These are phyloP conservation scores for Pythium sukuiense DNA, from an alignment of 352 stramenopile genomes.

Conservation along the genomic window DNA sequence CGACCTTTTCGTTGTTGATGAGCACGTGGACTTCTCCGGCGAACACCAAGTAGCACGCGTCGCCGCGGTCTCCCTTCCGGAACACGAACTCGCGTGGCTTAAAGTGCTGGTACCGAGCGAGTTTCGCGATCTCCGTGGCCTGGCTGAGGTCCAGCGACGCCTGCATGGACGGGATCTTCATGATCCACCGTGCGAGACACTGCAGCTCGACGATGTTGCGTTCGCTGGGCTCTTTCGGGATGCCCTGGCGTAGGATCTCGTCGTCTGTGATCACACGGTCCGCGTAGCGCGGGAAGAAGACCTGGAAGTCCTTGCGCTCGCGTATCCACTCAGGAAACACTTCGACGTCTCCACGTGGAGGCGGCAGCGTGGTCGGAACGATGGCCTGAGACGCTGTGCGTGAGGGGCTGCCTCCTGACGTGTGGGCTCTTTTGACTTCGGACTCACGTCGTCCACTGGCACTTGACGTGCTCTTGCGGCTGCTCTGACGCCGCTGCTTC, in stretches of 20 bases:
- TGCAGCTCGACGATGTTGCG: conserved; percentile 76
- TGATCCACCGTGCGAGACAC: conserved; percentile 71
- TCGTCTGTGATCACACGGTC: conserved; percentile 66
- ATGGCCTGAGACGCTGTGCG: background rate
- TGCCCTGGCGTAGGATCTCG: conserved; percentile 62
- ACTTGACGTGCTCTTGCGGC: conserved; percentile 14
- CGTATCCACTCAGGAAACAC: conserved; percentile 62
- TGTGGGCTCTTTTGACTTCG: background rate
- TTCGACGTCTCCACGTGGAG: conserved; percentile 30
- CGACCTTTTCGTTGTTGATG: conserved; percentile 60
- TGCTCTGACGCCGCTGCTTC: conserved; percentile 7
- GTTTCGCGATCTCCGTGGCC: conserved; percentile 69
- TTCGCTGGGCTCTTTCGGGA: conserved; percentile 58
- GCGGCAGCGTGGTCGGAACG: background rate
- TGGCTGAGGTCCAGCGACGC: conserved; percentile 67
- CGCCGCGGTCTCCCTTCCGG: conserved; percentile 58
- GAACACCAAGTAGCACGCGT: conserved; percentile 68
- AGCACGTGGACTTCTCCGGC: conserved; percentile 65
- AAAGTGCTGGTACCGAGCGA: conserved; percentile 54
- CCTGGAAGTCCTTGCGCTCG: conserved; percentile 79
- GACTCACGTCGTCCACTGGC: conserved; percentile 1
- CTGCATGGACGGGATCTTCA: conserved; percentile 72
- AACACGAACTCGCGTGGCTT: conserved; percentile 57
- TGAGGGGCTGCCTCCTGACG: background rate
- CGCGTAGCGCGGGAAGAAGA: conserved; percentile 66